Base-by-base conservation (phyloP, 2,329 filamentous ascomycete species). In the Phymatotrichopsis omnivora region DNA sequence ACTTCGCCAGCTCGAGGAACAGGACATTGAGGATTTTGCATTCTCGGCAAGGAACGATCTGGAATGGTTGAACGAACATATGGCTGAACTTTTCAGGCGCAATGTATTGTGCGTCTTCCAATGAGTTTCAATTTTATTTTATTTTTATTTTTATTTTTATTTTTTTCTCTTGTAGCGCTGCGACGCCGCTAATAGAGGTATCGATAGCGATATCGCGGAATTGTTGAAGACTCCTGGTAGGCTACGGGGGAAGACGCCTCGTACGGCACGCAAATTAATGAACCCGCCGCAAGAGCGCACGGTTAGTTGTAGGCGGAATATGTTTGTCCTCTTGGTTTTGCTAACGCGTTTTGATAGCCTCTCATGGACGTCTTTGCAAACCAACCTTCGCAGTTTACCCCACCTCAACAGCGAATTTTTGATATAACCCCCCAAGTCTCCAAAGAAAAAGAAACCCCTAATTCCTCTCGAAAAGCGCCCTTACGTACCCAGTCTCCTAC, bases 61-160 rank as follows among this genome's bases (percentile, higher is more conserved):
- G 60, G 87, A 96, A 62, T 98, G 91, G 91, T 71, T 98, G 58
- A 96, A 98, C 61, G 91, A 96, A 67, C 91, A 98, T 64, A 95
- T 98, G 89, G 77, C 78, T 38, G 85, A 93, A 53, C 85, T 98
- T 60, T 93, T 96, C 63, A 81, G 79, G 59, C 78, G 81, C 58
- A 82, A 86, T 60, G 78, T 87, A 65, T 76, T 86, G 91, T 95
- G 75, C 60, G 82, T 73, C 20, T 17, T n/a, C 20, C 14, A 3
- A 22, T 20, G 24, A 29, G 12, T 25, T 30, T 39, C 22, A 25
- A 38, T 45, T 25, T 44, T 25, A 28, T 6, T n/a, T n/a, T n/a
- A n/a, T n/a, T n/a, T n/a, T n/a, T n/a, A n/a, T 7, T 11, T 19
- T 12, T 24, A 44, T 44, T 29, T 20, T 31, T 49, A 45, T 45